phyloP scores from a whole-genome alignment of 306 rosid genomes.

The Cicer judaicum region DNA sequence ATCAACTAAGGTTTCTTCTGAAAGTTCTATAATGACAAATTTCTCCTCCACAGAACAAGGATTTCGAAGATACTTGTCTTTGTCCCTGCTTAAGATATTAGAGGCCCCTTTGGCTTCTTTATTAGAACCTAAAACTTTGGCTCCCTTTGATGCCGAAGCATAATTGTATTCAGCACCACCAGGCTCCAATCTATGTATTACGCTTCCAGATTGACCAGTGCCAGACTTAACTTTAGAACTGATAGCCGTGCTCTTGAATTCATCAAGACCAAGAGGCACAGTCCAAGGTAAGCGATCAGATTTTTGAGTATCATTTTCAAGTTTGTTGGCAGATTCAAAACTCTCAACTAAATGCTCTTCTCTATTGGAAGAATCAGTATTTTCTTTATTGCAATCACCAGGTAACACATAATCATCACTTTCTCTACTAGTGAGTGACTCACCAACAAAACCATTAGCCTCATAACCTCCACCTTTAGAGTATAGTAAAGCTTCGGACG shows the following conservation, averaged over 20 bases:
- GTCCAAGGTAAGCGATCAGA: constrained; percentile 55
- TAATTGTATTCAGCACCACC: constrained; percentile 88
- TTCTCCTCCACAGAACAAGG: constrained; percentile 93
- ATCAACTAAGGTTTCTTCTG: constrained; percentile 94
- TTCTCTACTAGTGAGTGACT: constrained; percentile 47
- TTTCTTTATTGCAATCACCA: constrained; percentile 45
- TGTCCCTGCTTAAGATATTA: constrained; percentile 77
- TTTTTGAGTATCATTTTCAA: constrained; percentile 61
- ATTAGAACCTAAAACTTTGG: constrained; percentile 91
- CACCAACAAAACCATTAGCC: constrained; percentile 42
- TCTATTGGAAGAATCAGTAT: constrained; percentile 32
- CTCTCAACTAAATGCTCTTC: constrained; percentile 52
- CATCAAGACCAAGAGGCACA: constrained; percentile 90
- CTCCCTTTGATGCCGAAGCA: constrained; percentile 97
- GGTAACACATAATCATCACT: constrained; percentile 24
- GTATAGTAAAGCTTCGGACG: constrained; percentile 43
- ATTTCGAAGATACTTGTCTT: constrained; percentile 93
- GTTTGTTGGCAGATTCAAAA: constrained; percentile 48
- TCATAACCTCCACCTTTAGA: constrained; percentile 43
- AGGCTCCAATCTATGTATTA: constrained; percentile 85
- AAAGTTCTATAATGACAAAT: constrained; percentile 82
- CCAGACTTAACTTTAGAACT: constrained; percentile 63
- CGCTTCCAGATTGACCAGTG: constrained; percentile 61
- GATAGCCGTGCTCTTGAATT: constrained; percentile 84
- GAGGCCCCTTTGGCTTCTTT: constrained; percentile 99